Percentiles rank a stretch among this genome's conserved stretches.
Evolutionary conservation across 140 eudicot species (phyloP).

Genomic region (Stevia rebaudiana): DNA sequence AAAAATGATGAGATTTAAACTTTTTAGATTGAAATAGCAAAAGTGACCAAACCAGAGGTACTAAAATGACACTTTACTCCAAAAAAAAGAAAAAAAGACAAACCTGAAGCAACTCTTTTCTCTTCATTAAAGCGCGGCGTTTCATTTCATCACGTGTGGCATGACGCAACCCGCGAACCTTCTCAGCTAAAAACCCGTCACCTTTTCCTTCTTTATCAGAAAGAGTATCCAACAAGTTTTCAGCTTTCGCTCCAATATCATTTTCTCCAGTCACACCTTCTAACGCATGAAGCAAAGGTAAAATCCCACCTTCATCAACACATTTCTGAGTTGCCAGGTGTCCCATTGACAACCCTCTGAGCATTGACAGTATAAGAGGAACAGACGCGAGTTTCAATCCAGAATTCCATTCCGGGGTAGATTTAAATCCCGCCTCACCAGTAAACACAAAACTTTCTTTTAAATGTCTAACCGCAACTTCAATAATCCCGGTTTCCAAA

Average conservation of each 20-base stretch:
- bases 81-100: too few species aligned
- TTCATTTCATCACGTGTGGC: constrained; percentile 97
- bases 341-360: constrained; percentile 93
- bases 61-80: too few species aligned
- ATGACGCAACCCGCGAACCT: constrained; percentile 59
- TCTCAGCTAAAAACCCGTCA: constrained; percentile 74
- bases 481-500: constrained; percentile 79
- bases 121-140: constrained; percentile 75
- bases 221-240: constrained; percentile 87
- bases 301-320: constrained; percentile 73
- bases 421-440: constrained; percentile 75
- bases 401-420: constrained; percentile 63
- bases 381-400: constrained; percentile 82
- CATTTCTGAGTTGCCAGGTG: constrained; percentile 82
- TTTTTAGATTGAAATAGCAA: too few species aligned
- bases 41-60: too few species aligned
- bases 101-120: constrained; percentile 93
- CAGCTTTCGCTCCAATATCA: constrained; percentile 97
- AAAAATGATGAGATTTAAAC: too few species aligned
- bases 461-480: constrained; percentile 63
- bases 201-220: constrained; percentile 88
- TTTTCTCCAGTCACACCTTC: constrained; percentile 98
- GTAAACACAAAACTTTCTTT: constrained; percentile 66
- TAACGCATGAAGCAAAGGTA: constrained; percentile 92
- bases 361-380: constrained; percentile 93